Percentiles rank a stretch among this genome's conserved stretches.
These are phyloP conservation scores for Cercospora sp. DNA, from an alignment of 2,329 filamentous ascomycete genomes.

Conservation along the genomic window DNA sequence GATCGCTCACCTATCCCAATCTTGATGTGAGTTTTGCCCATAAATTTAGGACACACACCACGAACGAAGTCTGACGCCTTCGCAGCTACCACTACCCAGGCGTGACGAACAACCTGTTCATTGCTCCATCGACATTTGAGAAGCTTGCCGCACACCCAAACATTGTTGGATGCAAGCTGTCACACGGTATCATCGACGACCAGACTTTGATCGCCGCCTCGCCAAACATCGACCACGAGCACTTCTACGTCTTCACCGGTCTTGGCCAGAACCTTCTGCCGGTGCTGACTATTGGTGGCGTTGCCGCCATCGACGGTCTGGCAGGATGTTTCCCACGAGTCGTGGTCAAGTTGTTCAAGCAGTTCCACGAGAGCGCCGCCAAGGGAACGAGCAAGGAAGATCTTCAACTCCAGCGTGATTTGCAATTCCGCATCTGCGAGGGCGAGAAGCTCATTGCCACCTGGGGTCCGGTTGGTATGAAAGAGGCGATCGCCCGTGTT, in stretches of 20 bases:
- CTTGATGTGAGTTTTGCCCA: constrained; percentile 52
- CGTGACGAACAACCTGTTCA: constrained; percentile 65
- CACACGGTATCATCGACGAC: constrained; percentile 66
- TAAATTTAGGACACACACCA: background rate
- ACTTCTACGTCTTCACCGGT: constrained; percentile 64
- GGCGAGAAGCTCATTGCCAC: constrained; percentile 63
- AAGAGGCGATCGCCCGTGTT: constrained; percentile 62
- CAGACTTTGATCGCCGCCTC: constrained; percentile 62
- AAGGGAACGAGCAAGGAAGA: constrained; percentile 45
- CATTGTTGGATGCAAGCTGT: constrained; percentile 70
- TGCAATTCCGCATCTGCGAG: constrained; percentile 63
- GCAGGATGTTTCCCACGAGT: constrained; percentile 66
- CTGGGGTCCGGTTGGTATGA: constrained; percentile 65
- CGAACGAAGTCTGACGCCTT: constrained; percentile 6
- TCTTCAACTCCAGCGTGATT: constrained; percentile 53
- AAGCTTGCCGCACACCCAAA: constrained; percentile 63
- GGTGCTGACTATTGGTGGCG: constrained; percentile 62
- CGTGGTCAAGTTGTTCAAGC: constrained; percentile 58
- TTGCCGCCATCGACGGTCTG: constrained; percentile 66
- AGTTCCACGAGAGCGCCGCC: constrained; percentile 46
- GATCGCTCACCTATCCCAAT: constrained; percentile 62
- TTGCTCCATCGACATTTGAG: constrained; percentile 60
- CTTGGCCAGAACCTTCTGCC: constrained; percentile 67
- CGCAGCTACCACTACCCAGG: constrained; percentile 64
- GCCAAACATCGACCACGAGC: constrained; percentile 59